These are phyloP conservation scores for Tuber melanosporum DNA, from an alignment of 495 filamentous ascomycete species.

Conservation along the genomic window DNA sequence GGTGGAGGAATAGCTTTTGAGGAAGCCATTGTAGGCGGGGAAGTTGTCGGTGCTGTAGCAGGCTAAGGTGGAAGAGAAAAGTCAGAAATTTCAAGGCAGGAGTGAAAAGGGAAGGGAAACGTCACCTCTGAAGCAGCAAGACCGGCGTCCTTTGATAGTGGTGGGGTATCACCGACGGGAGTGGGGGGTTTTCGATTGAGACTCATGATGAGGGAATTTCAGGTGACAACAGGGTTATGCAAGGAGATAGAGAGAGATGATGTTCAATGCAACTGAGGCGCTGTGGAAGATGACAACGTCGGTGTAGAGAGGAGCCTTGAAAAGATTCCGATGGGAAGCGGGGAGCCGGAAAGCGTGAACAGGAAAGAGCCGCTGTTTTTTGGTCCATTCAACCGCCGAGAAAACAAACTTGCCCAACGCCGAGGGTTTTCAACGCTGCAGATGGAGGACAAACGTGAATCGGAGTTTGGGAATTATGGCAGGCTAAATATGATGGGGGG, in stretches of 20 bases:
- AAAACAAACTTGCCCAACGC: background rate
- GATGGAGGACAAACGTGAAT: background rate
- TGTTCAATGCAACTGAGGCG: background rate
- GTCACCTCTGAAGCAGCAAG: constrained; percentile 23
- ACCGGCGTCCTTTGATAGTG: constrained; percentile 18
- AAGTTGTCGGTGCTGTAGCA: constrained; percentile 12
- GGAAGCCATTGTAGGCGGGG: constrained; percentile 18
- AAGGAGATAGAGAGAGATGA: constrained; percentile 16
- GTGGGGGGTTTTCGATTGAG: constrained; percentile 19
- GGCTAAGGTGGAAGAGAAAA: background rate
- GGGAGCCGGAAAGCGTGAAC: constrained; percentile 20
- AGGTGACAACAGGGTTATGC: background rate
- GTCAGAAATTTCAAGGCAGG: constrained; percentile 8
- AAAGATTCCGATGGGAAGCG: constrained; percentile 11
- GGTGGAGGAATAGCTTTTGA: constrained; percentile 29
- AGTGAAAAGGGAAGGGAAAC: background rate
- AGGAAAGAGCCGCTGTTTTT: constrained; percentile 29
- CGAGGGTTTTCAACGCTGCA: background rate
- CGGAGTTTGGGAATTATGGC: background rate
- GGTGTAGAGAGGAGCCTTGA: constrained; percentile 8
- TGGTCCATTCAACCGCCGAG: constrained; percentile 28
- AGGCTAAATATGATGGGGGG: background rate
- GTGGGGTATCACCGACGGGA: background rate
- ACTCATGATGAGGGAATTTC: constrained; percentile 27
- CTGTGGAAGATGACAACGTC: background rate